A percentile compares a stretch with the other conserved stretches of the same genome.
phyloP scores from a whole-genome alignment of 768 basidiomycete species.

The Pleurotus tuber-regium region DNA sequence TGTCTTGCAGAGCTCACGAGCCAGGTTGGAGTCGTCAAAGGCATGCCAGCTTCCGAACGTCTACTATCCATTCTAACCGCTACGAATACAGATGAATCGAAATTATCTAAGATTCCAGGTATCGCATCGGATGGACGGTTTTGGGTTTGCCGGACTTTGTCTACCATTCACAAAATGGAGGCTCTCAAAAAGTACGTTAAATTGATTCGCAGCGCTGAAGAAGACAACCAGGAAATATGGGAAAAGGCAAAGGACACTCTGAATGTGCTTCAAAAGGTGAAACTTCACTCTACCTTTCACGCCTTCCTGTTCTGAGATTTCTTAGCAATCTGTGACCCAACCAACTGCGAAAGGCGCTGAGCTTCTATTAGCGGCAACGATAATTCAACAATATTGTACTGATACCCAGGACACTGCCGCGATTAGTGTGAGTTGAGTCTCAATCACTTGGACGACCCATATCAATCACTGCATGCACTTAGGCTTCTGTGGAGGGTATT shows the following conservation, averaged over 20 bases:
- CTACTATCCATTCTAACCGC: not conserved
- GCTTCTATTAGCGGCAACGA: slow-evolving; percentile 64
- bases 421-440: not conserved
- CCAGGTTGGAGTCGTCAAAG: slow-evolving; percentile 37
- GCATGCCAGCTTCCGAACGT: not conserved
- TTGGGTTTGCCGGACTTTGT: slow-evolving; percentile 72
- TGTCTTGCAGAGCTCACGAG: slow-evolving; percentile 73
- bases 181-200: slow-evolving; percentile 68
- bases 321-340: slow-evolving; percentile 24
- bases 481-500: slow-evolving; percentile 64
- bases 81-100: slow-evolving; percentile 38
- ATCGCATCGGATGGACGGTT: slow-evolving; percentile 72
- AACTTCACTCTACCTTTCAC: too few species aligned
- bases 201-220: slow-evolving; percentile 47
- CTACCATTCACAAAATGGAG: slow-evolving; percentile 54
- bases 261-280: slow-evolving; percentile 44
- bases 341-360: slow-evolving; percentile 63
- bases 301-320: too few species aligned
- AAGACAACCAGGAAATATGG: slow-evolving; percentile 49
- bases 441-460: too few species aligned
- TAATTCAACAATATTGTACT: slow-evolving; percentile 72
- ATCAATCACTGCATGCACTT: not conserved
- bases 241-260: slow-evolving; percentile 42
- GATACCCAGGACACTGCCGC: slow-evolving; percentile 43
- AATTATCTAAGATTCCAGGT: slow-evolving; percentile 51